Evolutionary conservation across 2,329 filamentous ascomycete species (phyloP).

Genomic region (Lachnellula subtilissima): DNA sequence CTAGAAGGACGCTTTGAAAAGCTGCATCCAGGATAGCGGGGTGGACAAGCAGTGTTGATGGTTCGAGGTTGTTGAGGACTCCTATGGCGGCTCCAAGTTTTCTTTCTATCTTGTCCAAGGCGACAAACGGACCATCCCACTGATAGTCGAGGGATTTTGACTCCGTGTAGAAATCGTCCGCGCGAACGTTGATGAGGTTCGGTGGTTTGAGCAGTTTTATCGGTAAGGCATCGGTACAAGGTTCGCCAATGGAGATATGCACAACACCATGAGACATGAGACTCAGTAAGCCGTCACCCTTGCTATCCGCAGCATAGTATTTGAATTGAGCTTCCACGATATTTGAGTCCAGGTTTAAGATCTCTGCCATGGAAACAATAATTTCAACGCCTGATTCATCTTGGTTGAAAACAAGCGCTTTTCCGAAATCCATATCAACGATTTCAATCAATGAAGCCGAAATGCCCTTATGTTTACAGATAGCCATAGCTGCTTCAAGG

Average conservation of each 20-base stretch:
- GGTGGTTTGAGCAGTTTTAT: too few relatives aligned
- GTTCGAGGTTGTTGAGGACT: background rate
- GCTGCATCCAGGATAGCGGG: conserved; percentile 52
- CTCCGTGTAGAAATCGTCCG: too few relatives aligned
- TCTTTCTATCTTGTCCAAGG: too few relatives aligned
- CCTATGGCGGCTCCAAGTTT: conserved; percentile 3
- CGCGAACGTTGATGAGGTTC: too few relatives aligned
- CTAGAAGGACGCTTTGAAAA: conserved; percentile 45
- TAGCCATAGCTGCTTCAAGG: conserved; percentile 36
- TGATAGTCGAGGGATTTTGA: too few relatives aligned
- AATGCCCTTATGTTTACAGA: conserved; percentile 4
- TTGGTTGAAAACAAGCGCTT: conserved; percentile 15
- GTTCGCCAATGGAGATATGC: too few relatives aligned
- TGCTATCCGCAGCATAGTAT: too few relatives aligned
- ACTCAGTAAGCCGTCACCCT: too few relatives aligned
- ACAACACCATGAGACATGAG: too few relatives aligned
- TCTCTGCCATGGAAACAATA: conserved; percentile 7
- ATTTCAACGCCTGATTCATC: conserved; percentile 10
- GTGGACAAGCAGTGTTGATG: conserved; percentile 37
- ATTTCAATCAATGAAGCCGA: conserved; percentile 26
- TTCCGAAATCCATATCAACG: conserved; percentile 12
- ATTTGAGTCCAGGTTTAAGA: background rate
- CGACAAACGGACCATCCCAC: too few relatives aligned
- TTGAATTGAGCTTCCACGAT: too few relatives aligned
- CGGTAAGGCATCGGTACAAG: too few relatives aligned